Evolutionary conservation across 1,139 yeast species (phyloP).

Genomic region (Candida sojae): DNA sequence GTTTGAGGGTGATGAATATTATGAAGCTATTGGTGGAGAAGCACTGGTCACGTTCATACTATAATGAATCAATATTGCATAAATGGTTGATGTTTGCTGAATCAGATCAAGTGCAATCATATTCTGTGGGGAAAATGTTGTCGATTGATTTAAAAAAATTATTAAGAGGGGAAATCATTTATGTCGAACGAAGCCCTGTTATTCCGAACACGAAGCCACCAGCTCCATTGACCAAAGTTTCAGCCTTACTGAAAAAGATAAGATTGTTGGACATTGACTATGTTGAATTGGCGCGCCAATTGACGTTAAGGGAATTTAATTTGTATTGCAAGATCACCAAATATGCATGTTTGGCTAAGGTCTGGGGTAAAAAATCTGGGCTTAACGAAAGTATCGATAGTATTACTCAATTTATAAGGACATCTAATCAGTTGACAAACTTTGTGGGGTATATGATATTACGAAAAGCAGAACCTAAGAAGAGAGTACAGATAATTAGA

Average conservation of each 20-base stretch:
- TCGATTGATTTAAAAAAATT: constrained; percentile 26
- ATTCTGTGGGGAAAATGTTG: constrained; percentile 35
- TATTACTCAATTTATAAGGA: constrained; percentile 68
- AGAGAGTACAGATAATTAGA: constrained; percentile 69
- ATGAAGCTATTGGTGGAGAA: constrained; percentile 72
- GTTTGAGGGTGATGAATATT: constrained; percentile 67
- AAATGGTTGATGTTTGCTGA: constrained; percentile 62
- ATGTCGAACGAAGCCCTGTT: constrained; percentile 32
- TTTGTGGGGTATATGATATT: constrained; percentile 82
- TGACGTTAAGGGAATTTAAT: constrained; percentile 77
- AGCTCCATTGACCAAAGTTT: constrained; percentile 42
- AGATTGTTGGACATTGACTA: constrained; percentile 72
- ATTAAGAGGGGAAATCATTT: constrained; percentile 34
- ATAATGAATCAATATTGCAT: constrained; percentile 48
- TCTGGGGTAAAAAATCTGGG: constrained; percentile 74
- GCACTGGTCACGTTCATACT: constrained; percentile 75
- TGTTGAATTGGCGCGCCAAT: constrained; percentile 78
- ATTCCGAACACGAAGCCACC: constrained; percentile 37
- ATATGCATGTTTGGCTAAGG: constrained; percentile 76
- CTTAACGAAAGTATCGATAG: constrained; percentile 50
- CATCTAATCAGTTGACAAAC: constrained; percentile 84
- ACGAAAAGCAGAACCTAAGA: constrained; percentile 58
- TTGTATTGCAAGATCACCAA: constrained; percentile 68
- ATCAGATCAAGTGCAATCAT: constrained; percentile 45
- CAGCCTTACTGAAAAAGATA: constrained; percentile 36